phyloP scores from a whole-genome alignment of 208 protist genomes.

The Leptomonas seymouri region DNA sequence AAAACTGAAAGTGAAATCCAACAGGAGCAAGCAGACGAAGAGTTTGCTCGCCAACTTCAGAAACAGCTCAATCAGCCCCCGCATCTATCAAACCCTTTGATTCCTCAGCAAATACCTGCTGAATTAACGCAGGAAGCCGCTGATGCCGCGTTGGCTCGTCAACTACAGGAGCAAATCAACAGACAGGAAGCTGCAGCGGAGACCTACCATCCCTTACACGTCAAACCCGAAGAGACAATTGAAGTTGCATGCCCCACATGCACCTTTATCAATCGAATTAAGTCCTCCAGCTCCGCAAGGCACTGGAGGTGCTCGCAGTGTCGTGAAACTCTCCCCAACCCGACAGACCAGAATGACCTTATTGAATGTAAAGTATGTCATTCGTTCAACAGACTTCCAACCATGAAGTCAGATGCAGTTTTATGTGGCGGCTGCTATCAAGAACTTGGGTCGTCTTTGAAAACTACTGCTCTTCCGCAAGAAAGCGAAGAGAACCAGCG shows the following conservation, averaged over 20 bases:
- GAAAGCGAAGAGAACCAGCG: constrained; percentile 32
- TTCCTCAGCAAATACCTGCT: not conserved
- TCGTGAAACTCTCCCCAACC: constrained; percentile 34
- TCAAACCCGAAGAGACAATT: constrained; percentile 12
- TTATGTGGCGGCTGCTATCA: constrained; percentile 74
- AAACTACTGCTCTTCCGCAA: constrained; percentile 1
- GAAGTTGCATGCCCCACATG: constrained; percentile 55
- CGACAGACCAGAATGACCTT: constrained; percentile 19
- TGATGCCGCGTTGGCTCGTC: constrained; percentile 33
- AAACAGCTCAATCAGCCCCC: constrained; percentile 48
- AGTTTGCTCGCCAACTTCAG: constrained; percentile 63
- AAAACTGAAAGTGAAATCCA: constrained; percentile 41
- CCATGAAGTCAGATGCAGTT: constrained; percentile 54
- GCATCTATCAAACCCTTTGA: not conserved
- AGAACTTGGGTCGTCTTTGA: constrained; percentile 29
- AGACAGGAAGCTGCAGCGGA: constrained; percentile 20
- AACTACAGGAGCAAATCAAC: constrained; percentile 42
- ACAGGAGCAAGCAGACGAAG: constrained; percentile 64
- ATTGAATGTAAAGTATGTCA: constrained; percentile 60
- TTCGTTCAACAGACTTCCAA: constrained; percentile 58
- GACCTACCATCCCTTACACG: not conserved
- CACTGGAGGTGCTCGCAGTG: constrained; percentile 65
- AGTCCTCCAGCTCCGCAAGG: constrained; percentile 35
- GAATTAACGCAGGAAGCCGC: constrained; percentile 23
- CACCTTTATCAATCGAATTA: constrained; percentile 63